Base-by-base conservation (phyloP, 257 asterid species). In the Hygrophila difformis region DNA sequence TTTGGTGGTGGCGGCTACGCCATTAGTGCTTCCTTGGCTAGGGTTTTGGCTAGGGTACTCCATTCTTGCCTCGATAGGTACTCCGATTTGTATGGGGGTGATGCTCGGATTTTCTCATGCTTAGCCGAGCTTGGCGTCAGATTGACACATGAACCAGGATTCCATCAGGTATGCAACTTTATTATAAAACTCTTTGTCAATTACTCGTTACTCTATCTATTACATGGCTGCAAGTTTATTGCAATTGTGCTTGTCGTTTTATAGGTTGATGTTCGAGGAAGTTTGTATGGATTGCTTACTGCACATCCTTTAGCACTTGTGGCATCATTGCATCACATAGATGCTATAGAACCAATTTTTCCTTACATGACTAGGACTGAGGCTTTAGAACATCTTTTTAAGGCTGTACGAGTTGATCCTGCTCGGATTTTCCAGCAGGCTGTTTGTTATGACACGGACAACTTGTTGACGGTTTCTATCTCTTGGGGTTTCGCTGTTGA, bases 1-100 rank as follows among this genome's bases (percentile, higher is more conserved):
- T 85, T 53, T 61, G 94, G 96, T 4, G 94, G 96, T 13, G 94
- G 94, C 7, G 96, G 96, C 12, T 79, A 65, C 57, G 96, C 74
- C 1, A 56, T 86, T 12, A 86, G 96, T 56, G 83, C 87, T 3
- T 79, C 93, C 3, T 56, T 86, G 63, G 93, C 79, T 10, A 64
- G 71, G 70, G 76, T 62, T 64, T 65, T 86, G 61, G 75, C 81
- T 37, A 62, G 72, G 63, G 77, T 79, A 41, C 62, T 86, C 14
- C 88, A 69, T 26, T 68, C 85, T 55, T 86, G 94, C 58, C 73
- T 86, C 52, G 37, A 51, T 13, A 74, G 96, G 82, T 86, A 82
- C 63, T 68, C 62, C 28, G 78, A 72, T 69, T 74, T 79, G 70
- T 82, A 74, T 33, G 93, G 94, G 16, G 82, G 96, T 64, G 96